Base-by-base conservation (phyloP, 305 asterid species). In the Fraxinus xanthoxyloides region DNA sequence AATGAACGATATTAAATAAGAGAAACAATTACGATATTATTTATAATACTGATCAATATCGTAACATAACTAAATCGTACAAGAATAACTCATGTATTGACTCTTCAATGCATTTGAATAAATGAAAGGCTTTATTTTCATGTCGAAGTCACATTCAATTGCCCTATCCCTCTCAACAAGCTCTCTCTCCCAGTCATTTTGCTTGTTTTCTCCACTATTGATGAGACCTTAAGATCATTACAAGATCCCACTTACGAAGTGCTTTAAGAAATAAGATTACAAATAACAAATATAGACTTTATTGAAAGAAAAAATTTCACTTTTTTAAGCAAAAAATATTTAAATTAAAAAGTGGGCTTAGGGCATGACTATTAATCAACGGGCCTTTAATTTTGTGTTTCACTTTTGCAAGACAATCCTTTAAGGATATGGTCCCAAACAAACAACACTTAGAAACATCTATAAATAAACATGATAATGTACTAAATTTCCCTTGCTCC, bases 201-300 rank as follows among this genome's bases (percentile, higher is more conserved):
- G 87, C 79, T 77, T 51, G 76, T 79, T 77, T 61, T 75, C 77
- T 36, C 75, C 75, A 75, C 80, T 78, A 82, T 85, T 35, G 76
- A 54, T 81, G 72, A 51, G 61, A 26, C 54, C 75, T 77, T 65
- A 70, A 81, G 69, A 3, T 13, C 80, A 24, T 79, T 63, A 77
- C 81, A 67, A 56, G 86, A 84, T 84, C 81, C 86, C 88, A 87
- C 89, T 85, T 78, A 73, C 21, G 73, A 82, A 76, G 79, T 65
- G 78, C 9, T 77, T 36, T 74, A 26, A 5, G 69, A 46, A 79
- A 74, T 9, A 65, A 78, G 46, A 46, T 34, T 54, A 10, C 54
- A 46, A 81, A 63, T 54, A 24, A 72, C 59, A 80, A 77, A 46
- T 3, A 59, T 69, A 36, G 13, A 63, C n/a, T 32, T 65, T 24